phyloP scores from a whole-genome alignment of 148 eudicot species.

The Amaranthus hypochondriacus region DNA sequence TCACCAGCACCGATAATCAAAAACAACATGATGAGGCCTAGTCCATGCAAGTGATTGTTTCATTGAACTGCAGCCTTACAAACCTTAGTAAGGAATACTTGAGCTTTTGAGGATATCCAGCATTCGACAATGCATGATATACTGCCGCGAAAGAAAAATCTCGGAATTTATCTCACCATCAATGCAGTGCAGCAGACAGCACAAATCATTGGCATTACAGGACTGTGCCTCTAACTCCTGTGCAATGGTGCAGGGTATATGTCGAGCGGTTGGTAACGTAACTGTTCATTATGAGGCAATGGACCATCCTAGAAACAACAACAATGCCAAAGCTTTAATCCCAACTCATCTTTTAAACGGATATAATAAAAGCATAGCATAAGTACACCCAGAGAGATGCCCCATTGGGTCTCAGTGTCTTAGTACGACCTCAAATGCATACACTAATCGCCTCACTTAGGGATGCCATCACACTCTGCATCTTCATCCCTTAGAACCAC shows the following conservation, averaged over 20 bases:
- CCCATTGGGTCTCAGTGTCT: not conserved
- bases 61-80: not conserved
- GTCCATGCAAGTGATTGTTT: not conserved
- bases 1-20: not conserved
- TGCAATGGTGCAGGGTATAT: slow-evolving; percentile 86
- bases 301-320: slow-evolving; percentile 53
- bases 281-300: slow-evolving; percentile 56
- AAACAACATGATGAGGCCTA: not conserved
- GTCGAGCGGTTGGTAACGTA: slow-evolving; percentile 59
- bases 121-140: not conserved
- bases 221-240: slow-evolving; percentile 37
- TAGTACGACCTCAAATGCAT: not conserved
- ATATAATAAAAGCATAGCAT: no score
- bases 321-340: not conserved
- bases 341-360: no score
- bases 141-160: not conserved
- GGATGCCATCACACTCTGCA: not conserved
- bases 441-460: not conserved
- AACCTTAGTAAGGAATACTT: not conserved
- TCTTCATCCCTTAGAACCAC: not conserved
- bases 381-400: not conserved
- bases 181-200: slow-evolving; percentile 4
- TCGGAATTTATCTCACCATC: not conserved
- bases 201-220: not conserved
- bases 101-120: no score